Percentiles rank a stretch among this genome's conserved stretches.
These are phyloP conservation scores for Trichoderma sp. DNA, from an alignment of 2,329 filamentous ascomycete genomes.

Conservation along the genomic window DNA sequence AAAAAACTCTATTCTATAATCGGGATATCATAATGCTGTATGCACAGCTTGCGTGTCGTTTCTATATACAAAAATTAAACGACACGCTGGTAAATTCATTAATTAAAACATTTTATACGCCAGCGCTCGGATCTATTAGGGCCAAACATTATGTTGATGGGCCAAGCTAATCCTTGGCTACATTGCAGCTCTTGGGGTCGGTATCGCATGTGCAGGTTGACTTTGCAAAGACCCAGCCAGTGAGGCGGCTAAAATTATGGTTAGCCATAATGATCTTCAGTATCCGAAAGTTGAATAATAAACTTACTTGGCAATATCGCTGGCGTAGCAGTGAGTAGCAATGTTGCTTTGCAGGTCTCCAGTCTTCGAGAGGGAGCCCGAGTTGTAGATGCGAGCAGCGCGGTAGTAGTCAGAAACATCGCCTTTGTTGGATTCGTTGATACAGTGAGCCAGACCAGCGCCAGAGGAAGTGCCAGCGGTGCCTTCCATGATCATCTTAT, in stretches of 20 bases:
- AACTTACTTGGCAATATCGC: conserved; percentile 32
- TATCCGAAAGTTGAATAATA: background rate
- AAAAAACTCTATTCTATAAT: background rate
- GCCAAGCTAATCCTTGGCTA: background rate
- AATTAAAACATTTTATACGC: conserved; percentile 1
- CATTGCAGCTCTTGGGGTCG: conserved; percentile 22
- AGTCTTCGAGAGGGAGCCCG: conserved; percentile 32
- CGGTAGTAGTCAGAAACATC: conserved; percentile 31
- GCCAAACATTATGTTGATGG: background rate
- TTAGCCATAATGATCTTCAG: background rate
- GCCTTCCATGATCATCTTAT: conserved; percentile 48
- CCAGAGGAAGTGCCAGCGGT: conserved; percentile 46
- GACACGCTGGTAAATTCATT: background rate
- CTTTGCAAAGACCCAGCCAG: conserved; percentile 33
- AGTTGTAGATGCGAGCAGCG: conserved; percentile 34
- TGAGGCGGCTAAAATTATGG: conserved; percentile 31
- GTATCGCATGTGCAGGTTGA: conserved; percentile 33
- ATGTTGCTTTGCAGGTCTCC: conserved; percentile 31
- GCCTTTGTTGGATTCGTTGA: conserved; percentile 17
- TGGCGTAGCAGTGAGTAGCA: conserved; percentile 33
- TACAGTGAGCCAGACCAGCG: conserved; percentile 43
- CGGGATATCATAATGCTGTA: background rate
- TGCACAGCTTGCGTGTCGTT: background rate
- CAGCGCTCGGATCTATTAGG: background rate
- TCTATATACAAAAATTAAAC: background rate